Evolutionary conservation across 202 grass and related monocot genomes (phyloP), one percentile per base, ranked within the genome.

Genomic region (Schoenoplectus tabernaemontani): DNA sequence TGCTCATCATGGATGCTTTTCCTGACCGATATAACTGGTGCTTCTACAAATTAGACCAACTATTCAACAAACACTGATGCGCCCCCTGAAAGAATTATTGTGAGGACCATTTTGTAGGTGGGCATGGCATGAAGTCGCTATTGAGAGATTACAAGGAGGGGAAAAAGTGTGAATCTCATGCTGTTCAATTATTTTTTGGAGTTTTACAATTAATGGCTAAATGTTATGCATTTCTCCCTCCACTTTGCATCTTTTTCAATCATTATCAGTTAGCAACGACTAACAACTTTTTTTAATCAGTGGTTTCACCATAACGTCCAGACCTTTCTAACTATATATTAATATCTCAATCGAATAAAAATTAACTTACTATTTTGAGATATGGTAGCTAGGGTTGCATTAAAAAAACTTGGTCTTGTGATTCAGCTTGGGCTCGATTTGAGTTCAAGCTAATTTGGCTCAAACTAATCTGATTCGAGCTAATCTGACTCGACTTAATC

Each of bases 61-160:
- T n/a, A n/a, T n/a, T n/a, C n/a, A n/a, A n/a, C n/a, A n/a, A 59
- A 59, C 75, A 36, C 50, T 48, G 38, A 64, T 34, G 8, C 33
- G 70, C 15, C 78, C 26, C 58, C 39, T 80, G n/a, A 78, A 47
- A 34, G 11, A 65, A 66, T 80, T 51, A 44, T 80, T 65, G 38
- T 1, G 9, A 64, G 77, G 77, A 80, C 77, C 78, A 80, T 80
- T 65, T 51, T 65, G 59, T 80, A 33, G 41, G 78, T 80, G 78
- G 57, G 37, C 70, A 56, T 34, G 70, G 30, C 70, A 36, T 75
- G 15, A 54, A 36, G 46, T 36, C 28, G 15, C 28, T 75, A 36
- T 75, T 75, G 26, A 75, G 3, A 75, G 33, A n/a, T n/a, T 51
- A 16, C 42, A 34, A 44, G 1, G 9, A 24, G 26, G 24, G 33